phyloP scores from a whole-genome alignment of 805 yeast genomes.

The Ogataea neopini region DNA sequence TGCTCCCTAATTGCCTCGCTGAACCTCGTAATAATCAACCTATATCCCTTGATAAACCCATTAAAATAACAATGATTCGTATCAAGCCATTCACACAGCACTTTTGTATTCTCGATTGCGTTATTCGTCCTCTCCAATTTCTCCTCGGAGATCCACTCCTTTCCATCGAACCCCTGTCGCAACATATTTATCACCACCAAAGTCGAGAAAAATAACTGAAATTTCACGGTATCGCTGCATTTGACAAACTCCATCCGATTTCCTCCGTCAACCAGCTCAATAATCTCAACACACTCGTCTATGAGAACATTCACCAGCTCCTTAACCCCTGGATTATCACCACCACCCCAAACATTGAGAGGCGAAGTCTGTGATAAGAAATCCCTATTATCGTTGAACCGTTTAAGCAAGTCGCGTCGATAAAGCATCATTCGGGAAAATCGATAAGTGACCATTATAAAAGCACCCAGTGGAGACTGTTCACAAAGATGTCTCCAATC shows the following conservation, averaged over 20 bases:
- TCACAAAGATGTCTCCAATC: slow-evolving; percentile 32
- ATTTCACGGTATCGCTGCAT: slow-evolving; percentile 16
- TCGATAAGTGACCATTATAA: slow-evolving; percentile 20
- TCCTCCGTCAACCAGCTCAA: slow-evolving; percentile 4
- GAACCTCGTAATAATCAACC: slow-evolving; percentile 9
- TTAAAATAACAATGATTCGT: slow-evolving; percentile 6
- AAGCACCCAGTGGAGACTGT: slow-evolving; percentile 21
- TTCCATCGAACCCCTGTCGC: slow-evolving; percentile 8
- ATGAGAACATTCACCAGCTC: slow-evolving; percentile 1
- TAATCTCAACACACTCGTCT: slow-evolving; percentile 12
- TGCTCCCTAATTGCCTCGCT: slow-evolving; percentile 9
- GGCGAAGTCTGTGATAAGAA: slow-evolving; percentile 8
- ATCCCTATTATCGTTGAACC: slow-evolving; percentile 8
- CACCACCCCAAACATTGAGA: background rate
- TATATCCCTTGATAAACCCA: slow-evolving; percentile 13
- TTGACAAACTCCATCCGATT: slow-evolving; percentile 6
- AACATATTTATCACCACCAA: slow-evolving; percentile 12
- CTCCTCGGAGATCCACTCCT: slow-evolving; percentile 8
- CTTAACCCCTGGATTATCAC: background rate
- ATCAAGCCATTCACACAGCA: slow-evolving; percentile 11
- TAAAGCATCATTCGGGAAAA: slow-evolving; percentile 28
- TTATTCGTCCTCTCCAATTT: slow-evolving; percentile 1
- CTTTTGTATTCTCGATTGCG: slow-evolving; percentile 6
- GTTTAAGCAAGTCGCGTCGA: slow-evolving; percentile 24
- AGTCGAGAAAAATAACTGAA: slow-evolving; percentile 14